Base-by-base conservation (phyloP, 805 yeast genomes). In the Lipomyces starkeyi region DNA sequence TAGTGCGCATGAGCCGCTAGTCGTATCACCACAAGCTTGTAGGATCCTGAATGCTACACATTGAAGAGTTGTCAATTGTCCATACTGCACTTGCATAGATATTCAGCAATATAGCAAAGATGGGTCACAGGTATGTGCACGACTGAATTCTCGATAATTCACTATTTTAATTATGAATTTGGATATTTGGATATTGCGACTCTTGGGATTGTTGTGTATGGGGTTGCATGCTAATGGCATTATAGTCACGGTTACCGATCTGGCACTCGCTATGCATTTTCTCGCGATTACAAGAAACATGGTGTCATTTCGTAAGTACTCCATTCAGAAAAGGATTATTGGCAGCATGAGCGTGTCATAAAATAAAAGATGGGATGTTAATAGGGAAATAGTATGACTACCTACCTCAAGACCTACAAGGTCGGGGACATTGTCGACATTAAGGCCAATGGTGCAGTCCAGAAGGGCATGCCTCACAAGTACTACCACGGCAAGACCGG, bases 401-500 rank as follows among this genome's bases (percentile, higher is more conserved):
- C 97, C 82, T 95, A 94, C 95, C 86, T 95, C 87, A 93, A 91
- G 90, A 86, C 88, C 82, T 95, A 95, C 97, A 93, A 88, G 86
- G 98, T 95, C 80, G 99, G 99, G 82, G 99, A 95, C 85, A 94
- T 95, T 80, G 99, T 95, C 81, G 99, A 95, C 85, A 93, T 95
- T 88, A 94, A 91, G 87, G 99, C 96, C 84, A 95, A 95, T 84
- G 97, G 62, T 88, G 88, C 99, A 77, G 87, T 93, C 88, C 98
- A 95, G 84, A 93, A 94, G 90, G 98, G 98, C 91, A 92, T 95
- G 97, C 99, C 99, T 84, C 97, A 92, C 93, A 95, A 95, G 88
- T 93, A 87, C 91, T 95, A 95, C 97, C 98, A 95, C 89, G 99
- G 99, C 86, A 95, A 93, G 90, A 95, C 99, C 77, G 99, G 99